Base-by-base conservation (phyloP, 2,329 filamentous ascomycete genomes). In the Bipolaris oryzae region DNA sequence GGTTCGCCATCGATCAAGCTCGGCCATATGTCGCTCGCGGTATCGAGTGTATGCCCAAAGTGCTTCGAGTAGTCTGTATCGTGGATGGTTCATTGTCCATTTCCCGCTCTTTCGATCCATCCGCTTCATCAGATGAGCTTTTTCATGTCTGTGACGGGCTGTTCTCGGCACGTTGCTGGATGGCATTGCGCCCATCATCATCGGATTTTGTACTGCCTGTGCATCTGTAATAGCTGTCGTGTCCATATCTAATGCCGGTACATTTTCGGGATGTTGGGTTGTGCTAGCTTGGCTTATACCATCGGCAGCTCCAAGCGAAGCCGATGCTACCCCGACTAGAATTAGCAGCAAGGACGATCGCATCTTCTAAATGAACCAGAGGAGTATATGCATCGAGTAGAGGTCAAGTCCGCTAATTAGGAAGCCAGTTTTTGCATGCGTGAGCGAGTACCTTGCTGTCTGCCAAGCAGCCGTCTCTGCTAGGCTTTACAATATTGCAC, bases 381-480 rank as follows among this genome's bases (percentile, higher is more conserved):
- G 23, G 11, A 7, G 15, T 2, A 5, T 16, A 3, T 23, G n/a
- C 15, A 46, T 21, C 15, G 1, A n/a, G 38, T 6, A 3, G 23
- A 46, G 34, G n/a, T 1, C 7, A 3, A 20, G 16, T 10, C 7
- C 3, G 16, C 37, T 2, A 10, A 34, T 34, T 33, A 2, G 13
- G 23, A 49, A 39, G 21, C 43, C 6, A n/a, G 16, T 6, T 47
- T 42, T 35, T 35, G 41, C 21, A 15, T n/a, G 7, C 64, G 60
- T 62, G 64, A 20, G 7, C 64, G 64, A 64, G 64, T 50, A 67
- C 64, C 61, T n/a, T 67, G 64, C 54, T 67, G 64, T 58, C 55
- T 49, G 64, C 64, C 62, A 67, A 67, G 64, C 38, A 53, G 16
- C 33, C 15, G 20, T 35, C 13, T 7, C 20, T 31, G n/a, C 6